Conservation (phyloP, 257 asterid species). For the Solanum stenotomum region DNA sequence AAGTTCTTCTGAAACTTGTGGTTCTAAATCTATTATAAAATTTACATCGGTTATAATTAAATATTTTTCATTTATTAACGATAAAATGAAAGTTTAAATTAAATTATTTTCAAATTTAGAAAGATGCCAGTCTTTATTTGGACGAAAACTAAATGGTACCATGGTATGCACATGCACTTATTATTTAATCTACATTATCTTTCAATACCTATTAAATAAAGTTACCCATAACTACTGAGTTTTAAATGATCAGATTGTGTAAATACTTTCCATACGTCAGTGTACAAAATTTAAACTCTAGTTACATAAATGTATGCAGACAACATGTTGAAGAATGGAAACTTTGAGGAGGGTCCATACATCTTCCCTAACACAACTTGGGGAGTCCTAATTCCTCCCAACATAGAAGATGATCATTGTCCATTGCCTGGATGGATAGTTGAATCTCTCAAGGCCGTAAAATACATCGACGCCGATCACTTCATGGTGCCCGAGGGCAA, state of each 20-base stretch:
- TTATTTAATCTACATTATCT: not conserved
- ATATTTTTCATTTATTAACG: not conserved
- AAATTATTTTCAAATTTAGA: not conserved
- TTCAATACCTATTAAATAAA: not conserved
- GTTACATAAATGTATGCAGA: not conserved
- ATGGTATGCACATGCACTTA: not conserved
- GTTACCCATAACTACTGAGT: not conserved
- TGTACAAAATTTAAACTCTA: not conserved
- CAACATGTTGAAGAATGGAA: constrained; percentile 15
- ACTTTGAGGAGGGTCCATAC: constrained; percentile 23
- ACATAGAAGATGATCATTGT: constrained; percentile 14
- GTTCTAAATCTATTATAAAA: not conserved
- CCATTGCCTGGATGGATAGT: constrained; percentile 21
- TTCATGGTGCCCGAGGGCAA: constrained; percentile 16
- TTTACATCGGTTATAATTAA: not conserved
- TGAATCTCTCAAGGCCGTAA: constrained; percentile 26
- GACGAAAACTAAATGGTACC: not conserved
- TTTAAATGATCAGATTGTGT: not conserved
- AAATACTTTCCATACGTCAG: not conserved
- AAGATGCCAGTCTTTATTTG: not conserved
- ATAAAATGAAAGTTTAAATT: not conserved
- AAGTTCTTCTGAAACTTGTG: not conserved
- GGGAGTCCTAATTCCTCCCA: constrained; percentile 15
- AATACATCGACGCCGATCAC: constrained; percentile 14
- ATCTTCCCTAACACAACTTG: constrained; percentile 17